Base-by-base conservation (phyloP, 2,329 filamentous ascomycete species). In the Neopestalotiopsis sp. region DNA sequence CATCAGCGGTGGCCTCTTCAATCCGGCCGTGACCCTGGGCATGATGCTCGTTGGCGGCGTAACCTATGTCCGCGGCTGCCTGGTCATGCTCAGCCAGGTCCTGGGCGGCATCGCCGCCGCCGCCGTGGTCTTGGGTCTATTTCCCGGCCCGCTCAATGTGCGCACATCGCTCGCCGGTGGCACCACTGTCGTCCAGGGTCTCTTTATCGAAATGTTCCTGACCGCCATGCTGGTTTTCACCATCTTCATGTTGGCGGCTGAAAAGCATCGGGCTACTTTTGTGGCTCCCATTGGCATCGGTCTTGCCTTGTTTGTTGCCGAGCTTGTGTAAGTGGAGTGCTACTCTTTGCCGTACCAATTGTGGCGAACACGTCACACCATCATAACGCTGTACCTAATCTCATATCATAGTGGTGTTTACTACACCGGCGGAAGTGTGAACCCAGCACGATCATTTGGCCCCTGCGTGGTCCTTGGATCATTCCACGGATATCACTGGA, bases 251-350 rank as follows among this genome's bases (percentile, higher is more conserved):
- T 78, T 89, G 61, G 87, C 87, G 0, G 84, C 84, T 4, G 86
- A 89, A 70, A 90, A 90, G 75, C 88, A 90, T 76, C 86, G 86
- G 71, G 85, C 85, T 1, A 90, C 88, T 0, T 90, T 84, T 74
- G 79, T 90, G 4, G 88, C 88, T 0, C 89, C 89, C 0, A 79
- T 91, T 1, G 88, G 87, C 1, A 90, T 91, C 71, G 89, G 89
- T 0, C 75, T 90, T 2, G 78, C 87, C 0, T 81, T 91, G 42
- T 90, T 91, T 74, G 82, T 90, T 40, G 72, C 71, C 32, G 68
- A 69, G 67, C 76, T 72, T 59, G 79, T 74, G 74, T 75, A 68
- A 70, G 74, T 72, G 4, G 7, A 52, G 0, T 4, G 3, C 24
- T 28, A 28, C n/a, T 4, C 4, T 24, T 10, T 17, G 2, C 17